Base-by-base conservation (phyloP, 768 basidiomycete species). In the Mycena vitilis region DNA sequence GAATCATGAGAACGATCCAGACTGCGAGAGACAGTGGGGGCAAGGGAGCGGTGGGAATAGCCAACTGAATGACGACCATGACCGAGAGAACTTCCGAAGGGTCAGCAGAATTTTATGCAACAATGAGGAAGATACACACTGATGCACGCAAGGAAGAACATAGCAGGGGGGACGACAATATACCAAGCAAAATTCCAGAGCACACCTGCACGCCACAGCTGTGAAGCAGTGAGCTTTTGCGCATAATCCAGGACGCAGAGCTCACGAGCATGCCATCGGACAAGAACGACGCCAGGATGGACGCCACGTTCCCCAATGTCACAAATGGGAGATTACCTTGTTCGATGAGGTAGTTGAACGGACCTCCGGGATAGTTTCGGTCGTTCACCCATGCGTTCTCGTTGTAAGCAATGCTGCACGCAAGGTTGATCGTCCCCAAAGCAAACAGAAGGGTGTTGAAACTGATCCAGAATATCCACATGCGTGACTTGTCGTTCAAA, bases 191-290 rank as follows among this genome's bases (percentile, higher is more conserved):
- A 73, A 34, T 64, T 54, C 75, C 79, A 83, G 13, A 84, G 63
- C 44, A 79, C 68, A 18, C 66, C 78, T 51, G 77, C 81, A 23
- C 82, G 81, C 62, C 81, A 77, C 45, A 84, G 70, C 84, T 81
- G 49, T 55, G 7, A 18, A 25, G 25, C 25, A 4, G 15, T 66
- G 23, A 60, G 10, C 38, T 11, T 20, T 40, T 23, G 22, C 23
- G 1, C 11, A 7, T 4, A 47, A 22, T 22, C 20, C 5, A 15
- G 5, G 13, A 38, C 15, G 30, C 48, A 25, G 22, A 16, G 63
- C 80, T 53, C 59, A 85, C 84, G 69, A 85, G 74, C 51, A 83
- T 60, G 1, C 71, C 83, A 49, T 83, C 81, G 11, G 78, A 77
- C 70, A 83, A 68, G 15, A 82, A 73, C 15, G 82, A 80, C 47